Base-by-base conservation (phyloP, 331 rosid species). In the Malus hybrid region DNA sequence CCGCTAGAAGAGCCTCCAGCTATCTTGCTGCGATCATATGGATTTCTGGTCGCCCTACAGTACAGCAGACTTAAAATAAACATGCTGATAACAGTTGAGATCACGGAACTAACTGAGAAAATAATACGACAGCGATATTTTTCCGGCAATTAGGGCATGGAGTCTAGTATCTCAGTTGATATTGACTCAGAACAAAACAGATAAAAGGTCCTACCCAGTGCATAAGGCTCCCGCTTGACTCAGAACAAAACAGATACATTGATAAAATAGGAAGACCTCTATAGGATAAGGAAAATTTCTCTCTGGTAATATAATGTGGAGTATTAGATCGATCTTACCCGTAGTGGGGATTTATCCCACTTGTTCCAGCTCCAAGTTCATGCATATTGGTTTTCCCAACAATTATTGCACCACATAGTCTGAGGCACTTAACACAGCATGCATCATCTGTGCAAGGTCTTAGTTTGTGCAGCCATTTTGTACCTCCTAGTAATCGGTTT, bases 301-400 rank as follows among this genome's bases (percentile, higher is more conserved):
- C 46, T 53, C 50, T 42, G 70, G 57, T 44, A 65, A 22, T 36
- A 71, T 44, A 32, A 29, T 34, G 68, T 71, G 6, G 44, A n/a
- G 15, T 42, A 64, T 24, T 85, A 10, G 50, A 44, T 44, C 50
- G 50, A 44, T 44, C 75, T 63, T 86, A 93, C 98, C 97, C 98
- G 57, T 93, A 89, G 79, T 93, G 97, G 48, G 97, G 97, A 83
- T 93, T 93, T 62, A 89, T 91, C 56, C 97, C 98, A 65, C 93
- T 94, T 70, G 97, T 88, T 81, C 97, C 97, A 48, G 89, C 86
- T 18, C 98, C 98, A 72, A 93, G 93, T 82, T 93, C 98, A 81
- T 93, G 98, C 98, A 93, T 93, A 78, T 93, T 93, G 73, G 97
- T 93, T 80, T 93, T 93, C n/a, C 97, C 98, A 77, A 90, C 90